phyloP scores from a whole-genome alignment of 371 early-diverging fungal species.

The Circinella umbellata region DNA sequence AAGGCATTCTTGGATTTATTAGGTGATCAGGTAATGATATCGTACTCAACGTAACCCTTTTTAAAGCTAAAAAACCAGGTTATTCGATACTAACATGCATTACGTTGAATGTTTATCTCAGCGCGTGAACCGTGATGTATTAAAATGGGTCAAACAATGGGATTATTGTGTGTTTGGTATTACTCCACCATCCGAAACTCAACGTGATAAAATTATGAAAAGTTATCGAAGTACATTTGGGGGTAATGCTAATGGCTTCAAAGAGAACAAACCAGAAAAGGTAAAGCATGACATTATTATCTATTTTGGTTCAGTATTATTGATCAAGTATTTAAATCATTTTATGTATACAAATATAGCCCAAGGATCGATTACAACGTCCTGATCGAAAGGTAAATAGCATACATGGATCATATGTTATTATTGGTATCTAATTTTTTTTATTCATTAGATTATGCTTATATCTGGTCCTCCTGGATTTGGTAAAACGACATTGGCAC shows the following conservation, averaged over 20 bases:
- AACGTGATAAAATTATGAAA: slow-evolving; percentile 37
- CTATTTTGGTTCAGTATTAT: background rate
- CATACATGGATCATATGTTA: background rate
- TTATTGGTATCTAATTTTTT: background rate
- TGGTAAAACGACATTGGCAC: slow-evolving; percentile 98
- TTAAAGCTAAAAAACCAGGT: background rate
- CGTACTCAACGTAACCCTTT: too few species aligned
- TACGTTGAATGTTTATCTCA: slow-evolving; percentile 14
- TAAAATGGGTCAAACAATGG: slow-evolving; percentile 96
- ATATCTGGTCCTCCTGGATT: slow-evolving; percentile 97
- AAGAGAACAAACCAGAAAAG: slow-evolving; percentile 18
- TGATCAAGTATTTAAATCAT: background rate
- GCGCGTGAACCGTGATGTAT: slow-evolving; percentile 83
- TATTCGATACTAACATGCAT: too few species aligned
- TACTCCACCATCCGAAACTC: slow-evolving; percentile 26
- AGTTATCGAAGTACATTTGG: slow-evolving; percentile 37
- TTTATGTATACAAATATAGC: slow-evolving; percentile 15
- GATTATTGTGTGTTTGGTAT: slow-evolving; percentile 92
- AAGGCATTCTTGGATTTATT: slow-evolving; percentile 86
- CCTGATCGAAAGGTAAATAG: slow-evolving; percentile 66
- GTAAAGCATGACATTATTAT: background rate
- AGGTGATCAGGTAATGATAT: slow-evolving; percentile 78
- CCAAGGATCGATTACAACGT: slow-evolving; percentile 57
- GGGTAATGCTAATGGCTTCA: slow-evolving; percentile 13
- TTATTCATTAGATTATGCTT: slow-evolving; percentile 73